Evolutionary conservation across 176 grass and related monocot genomes (phyloP).

Genomic region (Triticum monococcum): DNA sequence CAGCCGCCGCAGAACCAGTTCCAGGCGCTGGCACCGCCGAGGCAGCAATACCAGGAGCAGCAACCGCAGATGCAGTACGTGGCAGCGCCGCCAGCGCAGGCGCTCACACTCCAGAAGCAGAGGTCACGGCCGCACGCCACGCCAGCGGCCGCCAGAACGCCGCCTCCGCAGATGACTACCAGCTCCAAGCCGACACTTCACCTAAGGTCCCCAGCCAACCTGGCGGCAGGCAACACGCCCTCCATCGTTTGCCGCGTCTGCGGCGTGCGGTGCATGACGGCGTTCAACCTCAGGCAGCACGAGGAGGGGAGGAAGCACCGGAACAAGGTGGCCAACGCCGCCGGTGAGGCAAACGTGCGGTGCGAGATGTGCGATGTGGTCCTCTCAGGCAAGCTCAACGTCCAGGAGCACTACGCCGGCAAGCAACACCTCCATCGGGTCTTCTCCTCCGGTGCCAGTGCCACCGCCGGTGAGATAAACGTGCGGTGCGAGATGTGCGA

Average conservation of each 20-base stretch:
- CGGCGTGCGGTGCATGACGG: slow-evolving; percentile 38
- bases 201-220: not conserved
- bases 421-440: slow-evolving; percentile 30
- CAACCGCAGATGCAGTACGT: not conserved
- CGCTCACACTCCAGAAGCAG: not conserved
- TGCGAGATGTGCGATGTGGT: slow-evolving; percentile 41
- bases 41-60: not conserved
- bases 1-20: not conserved
- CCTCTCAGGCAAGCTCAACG: slow-evolving; percentile 30
- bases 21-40: not conserved
- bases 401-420: slow-evolving; percentile 39
- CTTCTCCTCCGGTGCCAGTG: not conserved
- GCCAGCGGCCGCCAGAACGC: not conserved
- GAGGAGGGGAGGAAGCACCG: slow-evolving; percentile 43
- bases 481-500: slow-evolving; percentile 39
- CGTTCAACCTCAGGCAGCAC: slow-evolving; percentile 35
- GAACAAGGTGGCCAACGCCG: slow-evolving; percentile 29
- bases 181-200: not conserved
- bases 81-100: slow-evolving; percentile 15
- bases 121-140: not conserved
- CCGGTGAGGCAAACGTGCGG: slow-evolving; percentile 36
- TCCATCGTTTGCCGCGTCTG: slow-evolving; percentile 18
- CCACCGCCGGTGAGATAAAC: slow-evolving; percentile 31
- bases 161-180: not conserved
- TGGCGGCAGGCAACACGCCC: not conserved